phyloP scores from a whole-genome alignment of 768 basidiomycete genomes.

The Obba rivulosa region DNA sequence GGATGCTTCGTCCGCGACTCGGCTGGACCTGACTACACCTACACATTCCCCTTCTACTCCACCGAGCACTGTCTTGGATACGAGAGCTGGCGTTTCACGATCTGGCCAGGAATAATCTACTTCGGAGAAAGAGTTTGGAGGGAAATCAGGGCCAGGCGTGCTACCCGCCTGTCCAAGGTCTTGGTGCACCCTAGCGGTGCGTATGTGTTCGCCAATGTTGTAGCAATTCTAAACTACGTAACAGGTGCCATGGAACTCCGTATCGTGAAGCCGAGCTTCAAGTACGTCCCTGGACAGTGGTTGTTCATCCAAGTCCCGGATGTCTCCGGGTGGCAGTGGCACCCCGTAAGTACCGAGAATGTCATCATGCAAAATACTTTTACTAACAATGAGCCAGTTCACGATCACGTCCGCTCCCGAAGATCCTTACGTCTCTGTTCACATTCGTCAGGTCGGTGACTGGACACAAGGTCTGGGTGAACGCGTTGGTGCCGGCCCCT shows the following conservation, averaged over 20 bases:
- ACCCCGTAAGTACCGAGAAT: slow-evolving; percentile 64
- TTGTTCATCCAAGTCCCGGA: slow-evolving; percentile 87
- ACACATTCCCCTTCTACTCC: slow-evolving; percentile 81
- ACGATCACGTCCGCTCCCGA: slow-evolving; percentile 94
- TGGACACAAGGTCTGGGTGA: slow-evolving; percentile 81
- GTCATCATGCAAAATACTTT: background rate
- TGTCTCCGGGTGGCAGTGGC: slow-evolving; percentile 83
- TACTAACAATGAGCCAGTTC: slow-evolving; percentile 46
- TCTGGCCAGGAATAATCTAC: slow-evolving; percentile 90
- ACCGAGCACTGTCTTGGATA: slow-evolving; percentile 90
- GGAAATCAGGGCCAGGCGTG: slow-evolving; percentile 72
- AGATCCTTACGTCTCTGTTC: slow-evolving; percentile 87
- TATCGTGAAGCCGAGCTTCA: slow-evolving; percentile 87
- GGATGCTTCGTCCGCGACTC: slow-evolving; percentile 94
- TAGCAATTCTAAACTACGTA: slow-evolving; percentile 4
- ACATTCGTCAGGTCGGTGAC: slow-evolving; percentile 92
- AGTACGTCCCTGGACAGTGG: slow-evolving; percentile 90
- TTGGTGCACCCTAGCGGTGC: slow-evolving; percentile 84
- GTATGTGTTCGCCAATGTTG: slow-evolving; percentile 16
- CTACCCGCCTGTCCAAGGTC: slow-evolving; percentile 79
- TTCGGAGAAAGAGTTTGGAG: slow-evolving; percentile 83
- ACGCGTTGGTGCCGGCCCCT: slow-evolving; percentile 76
- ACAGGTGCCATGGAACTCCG: slow-evolving; percentile 89
- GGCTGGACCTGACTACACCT: slow-evolving; percentile 62
- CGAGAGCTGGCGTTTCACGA: slow-evolving; percentile 83